phyloP scores from a whole-genome alignment of 768 basidiomycete species.

The Suillus placidus region DNA sequence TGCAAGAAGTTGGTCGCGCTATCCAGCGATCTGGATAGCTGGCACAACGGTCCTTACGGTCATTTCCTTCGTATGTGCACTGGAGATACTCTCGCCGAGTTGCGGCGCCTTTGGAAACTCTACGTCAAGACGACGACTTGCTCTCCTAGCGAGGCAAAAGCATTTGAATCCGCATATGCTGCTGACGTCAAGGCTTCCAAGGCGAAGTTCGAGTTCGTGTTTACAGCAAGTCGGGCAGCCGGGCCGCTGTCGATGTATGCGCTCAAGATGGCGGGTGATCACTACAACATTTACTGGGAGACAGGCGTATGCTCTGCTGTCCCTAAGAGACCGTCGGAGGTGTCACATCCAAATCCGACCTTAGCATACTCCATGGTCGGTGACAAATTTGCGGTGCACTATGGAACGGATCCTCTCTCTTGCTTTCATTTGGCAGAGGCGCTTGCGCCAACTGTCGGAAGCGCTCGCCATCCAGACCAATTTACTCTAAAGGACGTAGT shows the following conservation, averaged over 20 bases:
- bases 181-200: constrained; percentile 24
- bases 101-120: constrained; percentile 25
- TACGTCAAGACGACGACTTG: constrained; percentile 21
- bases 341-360: constrained; percentile 32
- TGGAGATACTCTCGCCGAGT: constrained; percentile 24
- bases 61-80: constrained; percentile 28
- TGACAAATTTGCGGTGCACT: constrained; percentile 31
- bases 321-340: constrained; percentile 13
- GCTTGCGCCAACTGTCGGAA: constrained; percentile 15
- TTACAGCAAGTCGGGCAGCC: constrained; percentile 29
- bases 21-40: constrained; percentile 21
- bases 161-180: constrained; percentile 20
- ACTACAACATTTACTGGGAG: constrained; percentile 31
- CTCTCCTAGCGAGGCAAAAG: constrained; percentile 12
- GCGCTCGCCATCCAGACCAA: background rate
- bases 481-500: background rate
- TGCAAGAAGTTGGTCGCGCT: constrained; percentile 27
- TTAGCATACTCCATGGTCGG: constrained; percentile 29
- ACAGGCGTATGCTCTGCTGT: constrained; percentile 30
- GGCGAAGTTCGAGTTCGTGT: background rate
- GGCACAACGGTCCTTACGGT: constrained; percentile 32
- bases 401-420: constrained; percentile 31
- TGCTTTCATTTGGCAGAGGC: constrained; percentile 37
- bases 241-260: constrained; percentile 26
- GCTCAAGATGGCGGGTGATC: constrained; percentile 10